phyloP scores from a whole-genome alignment of 768 basidiomycete genomes.

The Kwoniella sp. region DNA sequence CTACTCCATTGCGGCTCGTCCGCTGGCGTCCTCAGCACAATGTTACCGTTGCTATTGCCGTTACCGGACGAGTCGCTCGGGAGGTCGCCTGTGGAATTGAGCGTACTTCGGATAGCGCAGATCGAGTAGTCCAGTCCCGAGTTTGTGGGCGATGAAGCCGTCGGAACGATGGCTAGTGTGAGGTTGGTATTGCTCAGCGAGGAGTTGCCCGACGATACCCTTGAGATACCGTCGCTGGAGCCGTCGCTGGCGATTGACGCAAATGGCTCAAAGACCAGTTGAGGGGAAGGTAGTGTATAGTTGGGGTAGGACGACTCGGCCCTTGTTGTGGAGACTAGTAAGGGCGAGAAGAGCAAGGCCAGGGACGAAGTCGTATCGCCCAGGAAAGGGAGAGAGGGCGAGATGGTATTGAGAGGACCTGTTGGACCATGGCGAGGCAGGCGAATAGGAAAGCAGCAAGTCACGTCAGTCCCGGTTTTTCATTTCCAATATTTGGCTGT shows the following conservation, averaged over 20 bases:
- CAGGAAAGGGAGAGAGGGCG: slow-evolving; percentile 31
- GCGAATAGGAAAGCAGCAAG: too few relatives aligned
- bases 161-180: slow-evolving; percentile 49
- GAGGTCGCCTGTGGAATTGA: slow-evolving; percentile 30
- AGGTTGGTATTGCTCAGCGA: slow-evolving; percentile 24
- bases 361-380: slow-evolving; percentile 53
- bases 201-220: neutral
- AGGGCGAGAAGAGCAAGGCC: slow-evolving; percentile 50
- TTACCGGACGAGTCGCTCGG: neutral
- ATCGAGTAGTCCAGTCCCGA: slow-evolving; percentile 40
- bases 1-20: slow-evolving; percentile 30
- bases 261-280: slow-evolving; percentile 24
- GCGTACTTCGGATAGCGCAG: slow-evolving; percentile 34
- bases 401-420: slow-evolving; percentile 44
- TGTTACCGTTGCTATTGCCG: too few relatives aligned
- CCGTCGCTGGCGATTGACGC: neutral
- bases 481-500: too few relatives aligned
- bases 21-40: slow-evolving; percentile 19
- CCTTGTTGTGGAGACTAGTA: slow-evolving; percentile 30
- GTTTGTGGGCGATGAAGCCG: slow-evolving; percentile 33
- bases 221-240: neutral
- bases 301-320: slow-evolving; percentile 53
- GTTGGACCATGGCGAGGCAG: too few relatives aligned
- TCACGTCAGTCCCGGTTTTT: too few relatives aligned
- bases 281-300: slow-evolving; percentile 52